Base-by-base conservation (phyloP, 2,329 filamentous ascomycete species). In the Paecilomyces sp. region DNA sequence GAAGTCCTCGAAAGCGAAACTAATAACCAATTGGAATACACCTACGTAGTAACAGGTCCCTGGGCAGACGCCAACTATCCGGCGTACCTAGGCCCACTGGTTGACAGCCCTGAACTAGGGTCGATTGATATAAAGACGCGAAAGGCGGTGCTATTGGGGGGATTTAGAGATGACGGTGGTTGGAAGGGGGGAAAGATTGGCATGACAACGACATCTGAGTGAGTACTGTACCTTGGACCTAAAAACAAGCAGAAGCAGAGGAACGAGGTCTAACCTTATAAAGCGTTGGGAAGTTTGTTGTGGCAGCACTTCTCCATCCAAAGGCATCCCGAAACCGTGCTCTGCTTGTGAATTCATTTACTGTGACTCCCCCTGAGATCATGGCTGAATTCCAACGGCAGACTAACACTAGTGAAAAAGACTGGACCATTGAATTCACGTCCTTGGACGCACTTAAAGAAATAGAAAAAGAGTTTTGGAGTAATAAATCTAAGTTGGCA, bases 121-220 rank as follows among this genome's bases (percentile, higher is more conserved):
- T 80, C 80, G 0, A 89, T 83, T 61, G 80, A 88, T 63, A 72
- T 80, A 2, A 71, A 75, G 59, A 75, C 68, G 6, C 84, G 81
- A 67, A 80, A 77, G 55, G 87, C 86, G 0, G 74, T 81, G 2
- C 66, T 90, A 8, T 67, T 88, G 28, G 86, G 80, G 9, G 81
- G 81, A 58, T 86, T 85, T 0, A 75, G 85, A 22, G 83, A 79
- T 15, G 80, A 36, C 15, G 33, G 33, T 11, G 4, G 11, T 36
- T 36, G 33, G 33, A 36, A 36, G 33, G 33, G 33, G 33, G 15
- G 11, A 9, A 36, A 76, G 59, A 79, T 88, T 59, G 83, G 83
- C 9, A 83, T 90, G 62, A 88, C 85, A 1, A 87, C 84, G 1
- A 88, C 87, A 83, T 74, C 77, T 15, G 87, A 90, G 84, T 86